A percentile compares a stretch with the other conserved stretches of the same genome.
Evolutionary conservation across 495 filamentous ascomycete species (phyloP).

Genomic region (Penicillium pancosmium): DNA sequence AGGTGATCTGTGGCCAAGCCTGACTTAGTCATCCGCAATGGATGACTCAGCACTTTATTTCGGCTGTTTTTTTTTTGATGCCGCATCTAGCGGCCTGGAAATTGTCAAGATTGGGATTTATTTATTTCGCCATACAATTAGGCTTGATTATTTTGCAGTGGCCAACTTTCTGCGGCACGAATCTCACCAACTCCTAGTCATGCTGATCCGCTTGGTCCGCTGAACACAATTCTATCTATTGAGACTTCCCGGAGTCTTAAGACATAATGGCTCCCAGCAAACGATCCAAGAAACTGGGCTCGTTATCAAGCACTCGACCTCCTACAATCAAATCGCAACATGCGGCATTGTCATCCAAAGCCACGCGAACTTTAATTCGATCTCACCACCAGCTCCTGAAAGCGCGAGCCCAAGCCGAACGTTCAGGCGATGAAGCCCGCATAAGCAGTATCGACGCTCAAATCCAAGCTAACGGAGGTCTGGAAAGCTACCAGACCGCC

Average conservation of each 20-base stretch:
- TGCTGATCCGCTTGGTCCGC: too few species aligned
- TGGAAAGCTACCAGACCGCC: slow-evolving; percentile 83
- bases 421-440: slow-evolving; percentile 59
- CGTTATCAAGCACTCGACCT: slow-evolving; percentile 71
- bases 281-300: slow-evolving; percentile 43
- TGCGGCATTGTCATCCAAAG: slow-evolving; percentile 72
- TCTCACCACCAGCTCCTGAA: slow-evolving; percentile 85
- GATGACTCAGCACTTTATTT: slow-evolving; percentile 11
- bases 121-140: too few species aligned
- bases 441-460: slow-evolving; percentile 59
- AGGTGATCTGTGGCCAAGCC: slow-evolving; percentile 37
- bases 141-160: too few species aligned
- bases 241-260: too few species aligned
- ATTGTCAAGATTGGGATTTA: too few species aligned
- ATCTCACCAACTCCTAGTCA: too few species aligned
- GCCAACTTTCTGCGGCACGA: too few species aligned
- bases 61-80: slow-evolving; percentile 6
- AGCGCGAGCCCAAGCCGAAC: slow-evolving; percentile 65
- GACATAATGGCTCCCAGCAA: slow-evolving; percentile 18
- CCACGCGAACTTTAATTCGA: slow-evolving; percentile 79
- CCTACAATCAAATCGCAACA: slow-evolving; percentile 55
- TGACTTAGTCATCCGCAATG: slow-evolving; percentile 21
- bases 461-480: slow-evolving; percentile 72
- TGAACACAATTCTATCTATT: too few species aligned
- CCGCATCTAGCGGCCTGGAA: too few species aligned